Conservation (phyloP, 805 yeast genomes). For the Clavispora carvajalis region DNA sequence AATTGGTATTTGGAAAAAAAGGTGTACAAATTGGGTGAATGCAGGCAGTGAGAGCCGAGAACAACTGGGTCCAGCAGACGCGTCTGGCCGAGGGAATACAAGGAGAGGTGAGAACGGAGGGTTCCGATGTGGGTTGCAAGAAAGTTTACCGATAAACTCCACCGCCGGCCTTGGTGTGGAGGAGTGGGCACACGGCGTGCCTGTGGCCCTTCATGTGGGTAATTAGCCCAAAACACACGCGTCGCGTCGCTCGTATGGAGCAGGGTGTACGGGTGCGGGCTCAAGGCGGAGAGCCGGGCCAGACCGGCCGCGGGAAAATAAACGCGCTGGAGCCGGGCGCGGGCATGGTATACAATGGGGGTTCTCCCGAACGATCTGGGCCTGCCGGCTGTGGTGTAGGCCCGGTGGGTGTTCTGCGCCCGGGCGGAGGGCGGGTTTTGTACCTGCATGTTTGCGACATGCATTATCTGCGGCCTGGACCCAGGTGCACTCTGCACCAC, state of each 20-base stretch:
- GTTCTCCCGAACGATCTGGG: no score
- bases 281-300: neutral
- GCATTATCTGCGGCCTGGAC: no score
- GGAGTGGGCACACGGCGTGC: neutral
- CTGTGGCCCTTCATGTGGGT: neutral
- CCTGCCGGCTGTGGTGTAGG: no score
- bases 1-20: neutral
- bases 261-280: neutral
- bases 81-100: no score
- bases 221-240: neutral
- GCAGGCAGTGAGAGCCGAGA: constrained; percentile 1
- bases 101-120: no score
- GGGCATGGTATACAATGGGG: no score
- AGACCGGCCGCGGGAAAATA: neutral
- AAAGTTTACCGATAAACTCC: no score
- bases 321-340: neutral
- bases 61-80: neutral
- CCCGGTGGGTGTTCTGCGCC: no score
- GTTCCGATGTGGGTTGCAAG: no score
- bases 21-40: neutral
- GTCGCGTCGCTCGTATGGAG: constrained; percentile 3
- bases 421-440: no score
- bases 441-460: neutral
- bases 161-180: no score
- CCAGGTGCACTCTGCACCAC: no score